Evolutionary conservation across 352 stramenopile genomes (phyloP), one percentile per base, ranked within the genome.

Genomic region (Saprolegnia diclina): DNA sequence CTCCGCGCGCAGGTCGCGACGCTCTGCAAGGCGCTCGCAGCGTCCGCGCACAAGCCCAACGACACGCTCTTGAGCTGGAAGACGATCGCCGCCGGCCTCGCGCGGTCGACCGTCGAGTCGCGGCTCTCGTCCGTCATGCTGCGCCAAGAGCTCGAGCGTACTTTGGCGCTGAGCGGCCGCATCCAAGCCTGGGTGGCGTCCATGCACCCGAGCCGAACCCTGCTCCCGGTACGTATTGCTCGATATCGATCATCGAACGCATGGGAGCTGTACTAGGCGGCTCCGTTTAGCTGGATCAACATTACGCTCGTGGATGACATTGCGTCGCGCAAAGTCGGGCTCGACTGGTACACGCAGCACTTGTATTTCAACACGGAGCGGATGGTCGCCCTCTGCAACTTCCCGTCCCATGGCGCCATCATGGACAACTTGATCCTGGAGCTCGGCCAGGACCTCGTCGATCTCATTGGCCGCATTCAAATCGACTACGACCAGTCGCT

Each of bases 291-390:
- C 18, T 69, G 63, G 63, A 24, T n/a, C 18, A 52, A 69, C 35
- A 50, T 69, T 14, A 69, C 63, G 48, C 45, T 69, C 0, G 10
- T 62, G 18, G 63, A 42, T 16, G 53, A 50, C 1, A 2, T 37
- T 7, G 40, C 26, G 13, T 59, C 63, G 4, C 48, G 63, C n/a
- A 11, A 10, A n/a, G 21, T 69, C 10, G 63, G 63, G 9, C 50
- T 44, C 48, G 63, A 69, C 35, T 69, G 63, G 63, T 57, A 57
- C 44, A 69, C 63, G 11, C n/a, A 55, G 21, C 63, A 69, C 26
- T 69, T 69, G 48, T 61, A 61, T 29, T 22, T 46, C 53, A 69
- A 69, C 29, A 61, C 44, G 19, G 44, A 69, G 18, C 38, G 38
- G 5, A 35, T 69, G 2, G 35, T 54, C 11, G 37, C 52, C 19